A percentile compares a stretch with the other conserved stretches of the same genome.
These are phyloP conservation scores for Chloridella minuta DNA, from an alignment of 352 stramenopile species.

Conservation along the genomic window DNA sequence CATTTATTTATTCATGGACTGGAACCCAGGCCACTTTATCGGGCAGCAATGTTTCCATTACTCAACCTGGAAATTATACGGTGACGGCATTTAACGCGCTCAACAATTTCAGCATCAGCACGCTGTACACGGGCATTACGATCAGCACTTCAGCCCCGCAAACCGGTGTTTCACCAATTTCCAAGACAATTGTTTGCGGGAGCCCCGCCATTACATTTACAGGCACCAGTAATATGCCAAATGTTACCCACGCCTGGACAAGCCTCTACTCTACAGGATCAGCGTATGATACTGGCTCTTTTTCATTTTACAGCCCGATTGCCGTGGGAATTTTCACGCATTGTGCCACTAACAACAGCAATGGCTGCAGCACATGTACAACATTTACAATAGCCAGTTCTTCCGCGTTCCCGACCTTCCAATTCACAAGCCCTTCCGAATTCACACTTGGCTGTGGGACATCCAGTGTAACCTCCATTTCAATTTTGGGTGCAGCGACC, in stretches of 20 bases:
- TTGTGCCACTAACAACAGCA: neutral
- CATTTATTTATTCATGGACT: neutral
- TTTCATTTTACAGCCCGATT: neutral
- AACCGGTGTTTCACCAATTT: neutral
- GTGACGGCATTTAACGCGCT: neutral
- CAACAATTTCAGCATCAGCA: neutral
- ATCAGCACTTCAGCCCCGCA: neutral
- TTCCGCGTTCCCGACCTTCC: neutral
- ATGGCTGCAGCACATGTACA: neutral
- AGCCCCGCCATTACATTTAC: neutral
- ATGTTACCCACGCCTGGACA: neutral
- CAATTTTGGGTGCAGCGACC: neutral
- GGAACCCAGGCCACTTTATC: neutral
- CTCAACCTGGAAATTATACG: neutral
- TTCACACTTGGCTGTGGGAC: neutral
- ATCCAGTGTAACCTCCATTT: neutral
- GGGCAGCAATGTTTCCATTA: neutral
- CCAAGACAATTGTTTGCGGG: neutral
- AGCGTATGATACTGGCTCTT: neutral
- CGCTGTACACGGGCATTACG: too few species aligned
- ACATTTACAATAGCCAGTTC: neutral
- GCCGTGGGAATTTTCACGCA: neutral
- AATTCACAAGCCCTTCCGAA: neutral
- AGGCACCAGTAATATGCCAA: too few species aligned
- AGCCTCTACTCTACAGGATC: neutral